These are phyloP conservation scores for Fragaria nilgerrensis DNA, from an alignment of 306 rosid species.

Conservation along the genomic window DNA sequence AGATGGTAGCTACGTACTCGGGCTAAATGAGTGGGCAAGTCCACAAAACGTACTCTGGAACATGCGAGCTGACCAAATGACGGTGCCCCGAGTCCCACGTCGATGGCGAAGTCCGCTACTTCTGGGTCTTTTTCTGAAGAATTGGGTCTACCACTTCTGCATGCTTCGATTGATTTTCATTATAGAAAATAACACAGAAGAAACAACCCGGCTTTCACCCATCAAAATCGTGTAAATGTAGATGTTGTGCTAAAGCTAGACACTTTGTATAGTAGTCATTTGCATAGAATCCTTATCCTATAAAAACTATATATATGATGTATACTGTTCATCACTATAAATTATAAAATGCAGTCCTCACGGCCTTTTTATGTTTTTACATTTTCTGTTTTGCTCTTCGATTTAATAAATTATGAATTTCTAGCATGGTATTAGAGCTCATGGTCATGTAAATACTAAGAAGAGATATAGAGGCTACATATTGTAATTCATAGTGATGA, in stretches of 20 bases:
- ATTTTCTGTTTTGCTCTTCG: no score
- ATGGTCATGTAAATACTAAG: no score
- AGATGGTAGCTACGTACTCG: background rate
- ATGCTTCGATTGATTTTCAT: background rate
- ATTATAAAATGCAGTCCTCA: no score
- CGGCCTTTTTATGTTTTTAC: no score
- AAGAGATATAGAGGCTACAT: no score
- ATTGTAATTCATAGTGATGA: no score
- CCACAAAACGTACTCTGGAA: conserved; percentile 13
- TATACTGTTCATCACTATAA: no score
- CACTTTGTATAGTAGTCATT: conserved; percentile 18
- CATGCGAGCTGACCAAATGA: conserved; percentile 21
- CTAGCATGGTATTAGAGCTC: no score
- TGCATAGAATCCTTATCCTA: no score
- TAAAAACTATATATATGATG: no score
- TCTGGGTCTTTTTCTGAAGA: background rate
- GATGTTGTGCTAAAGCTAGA: conserved; percentile 49
- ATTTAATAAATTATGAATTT: no score
- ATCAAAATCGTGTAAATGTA: conserved; percentile 37
- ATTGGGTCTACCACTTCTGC: conserved; percentile 41
- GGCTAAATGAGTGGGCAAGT: conserved; percentile 1
- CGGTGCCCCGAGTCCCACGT: conserved; percentile 27
- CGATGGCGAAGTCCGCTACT: conserved; percentile 23
- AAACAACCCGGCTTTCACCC: conserved; percentile 19
- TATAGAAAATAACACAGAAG: conserved; percentile 6